phyloP scores from a whole-genome alignment of 2,329 filamentous ascomycete genomes.

The Monosporascus ibericus region DNA sequence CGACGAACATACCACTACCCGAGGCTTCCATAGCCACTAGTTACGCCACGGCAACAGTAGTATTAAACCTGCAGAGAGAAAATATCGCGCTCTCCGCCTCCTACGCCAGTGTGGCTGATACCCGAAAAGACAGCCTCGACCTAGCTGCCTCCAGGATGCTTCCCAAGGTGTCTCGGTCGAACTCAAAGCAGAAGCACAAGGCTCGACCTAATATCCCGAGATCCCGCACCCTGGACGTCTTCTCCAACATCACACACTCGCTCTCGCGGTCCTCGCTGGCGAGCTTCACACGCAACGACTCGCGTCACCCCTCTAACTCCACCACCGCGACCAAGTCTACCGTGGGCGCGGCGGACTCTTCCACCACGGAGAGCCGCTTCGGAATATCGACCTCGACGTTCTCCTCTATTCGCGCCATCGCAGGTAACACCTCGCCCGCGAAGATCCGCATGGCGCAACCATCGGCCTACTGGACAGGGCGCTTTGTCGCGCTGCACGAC shows the following conservation, averaged over 20 bases:
- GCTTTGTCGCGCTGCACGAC: slow-evolving; percentile 53
- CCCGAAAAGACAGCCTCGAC: slow-evolving; percentile 10
- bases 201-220: slow-evolving; percentile 29
- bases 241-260: slow-evolving; percentile 40
- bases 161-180: not conserved
- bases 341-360: no score
- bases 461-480: slow-evolving; percentile 55
- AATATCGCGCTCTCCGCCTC: slow-evolving; percentile 17
- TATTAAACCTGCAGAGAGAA: slow-evolving; percentile 11
- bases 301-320: slow-evolving; percentile 33
- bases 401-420: not conserved
- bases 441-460: slow-evolving; percentile 37
- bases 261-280: slow-evolving; percentile 30
- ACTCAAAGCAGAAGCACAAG: slow-evolving; percentile 8
- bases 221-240: slow-evolving; percentile 37
- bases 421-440: not conserved
- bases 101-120: slow-evolving; percentile 4
- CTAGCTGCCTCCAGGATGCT: slow-evolving; percentile 2
- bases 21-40: slow-evolving; percentile 9
- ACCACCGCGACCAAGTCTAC: slow-evolving; percentile 1
- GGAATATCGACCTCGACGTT: not conserved
- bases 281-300: slow-evolving; percentile 34
- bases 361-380: not conserved
- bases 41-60: slow-evolving; percentile 6
- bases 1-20: slow-evolving; percentile 4